phyloP scores from a whole-genome alignment of 2,329 filamentous ascomycete genomes.

The Pyrenochaeta sp. region DNA sequence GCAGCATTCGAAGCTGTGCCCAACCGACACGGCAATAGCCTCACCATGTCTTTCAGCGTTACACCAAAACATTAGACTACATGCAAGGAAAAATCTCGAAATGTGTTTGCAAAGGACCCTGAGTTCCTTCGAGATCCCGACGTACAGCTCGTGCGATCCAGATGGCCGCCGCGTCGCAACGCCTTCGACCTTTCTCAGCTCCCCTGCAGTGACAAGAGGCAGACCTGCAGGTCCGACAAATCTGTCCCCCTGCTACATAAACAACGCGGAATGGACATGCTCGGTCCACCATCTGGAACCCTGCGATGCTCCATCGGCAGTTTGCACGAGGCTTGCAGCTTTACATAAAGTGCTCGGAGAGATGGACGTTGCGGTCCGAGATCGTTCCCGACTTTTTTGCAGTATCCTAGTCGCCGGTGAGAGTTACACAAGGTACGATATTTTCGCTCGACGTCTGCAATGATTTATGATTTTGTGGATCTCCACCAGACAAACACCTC shows the following conservation, averaged over 20 bases:
- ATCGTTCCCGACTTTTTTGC: slow-evolving; percentile 6
- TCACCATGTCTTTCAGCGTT: too few species aligned
- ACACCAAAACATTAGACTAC: too few species aligned
- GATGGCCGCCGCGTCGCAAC: neutral
- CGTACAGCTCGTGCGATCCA: neutral
- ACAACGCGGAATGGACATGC: slow-evolving; percentile 4
- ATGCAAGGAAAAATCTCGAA: neutral
- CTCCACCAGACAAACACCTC: neutral
- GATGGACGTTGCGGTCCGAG: slow-evolving; percentile 3
- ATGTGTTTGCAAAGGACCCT: neutral
- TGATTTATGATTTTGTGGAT: neutral
- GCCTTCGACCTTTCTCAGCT: neutral
- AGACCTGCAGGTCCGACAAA: neutral
- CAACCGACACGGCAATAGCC: too few species aligned
- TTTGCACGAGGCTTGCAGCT: slow-evolving; percentile 8
- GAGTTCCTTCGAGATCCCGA: neutral
- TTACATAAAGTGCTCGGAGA: slow-evolving; percentile 3
- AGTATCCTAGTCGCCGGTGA: slow-evolving; percentile 7
- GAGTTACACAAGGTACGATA: neutral
- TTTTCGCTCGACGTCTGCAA: too few species aligned
- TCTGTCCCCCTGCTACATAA: neutral
- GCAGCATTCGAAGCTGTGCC: too few species aligned
- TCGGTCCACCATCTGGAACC: slow-evolving; percentile 1
- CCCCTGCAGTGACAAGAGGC: neutral
- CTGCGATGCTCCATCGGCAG: neutral